Base-by-base conservation (phyloP, 495 filamentous ascomycete genomes). In the Neurospora cerealis region DNA sequence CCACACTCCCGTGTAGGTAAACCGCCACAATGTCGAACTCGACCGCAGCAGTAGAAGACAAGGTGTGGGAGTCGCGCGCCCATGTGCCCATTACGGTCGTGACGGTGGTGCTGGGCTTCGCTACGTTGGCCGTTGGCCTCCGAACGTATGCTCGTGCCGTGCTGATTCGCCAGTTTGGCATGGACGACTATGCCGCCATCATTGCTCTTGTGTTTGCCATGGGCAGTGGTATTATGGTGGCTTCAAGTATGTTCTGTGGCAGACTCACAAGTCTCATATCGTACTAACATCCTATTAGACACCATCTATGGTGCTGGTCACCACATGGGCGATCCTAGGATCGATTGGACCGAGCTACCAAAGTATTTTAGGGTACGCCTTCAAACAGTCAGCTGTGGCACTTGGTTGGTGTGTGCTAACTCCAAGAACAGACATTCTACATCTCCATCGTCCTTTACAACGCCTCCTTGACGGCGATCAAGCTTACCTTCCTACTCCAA, bases 371-470 rank as follows among this genome's bases (percentile, higher is more conserved):
- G 75, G 32, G 78, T 80, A 70, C 15, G 73, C 34, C 24, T 41
- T 34, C 5, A 10, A 15, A n/a, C 7, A 24, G n/a, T 60, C 21
- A 54, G n/a, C 46, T n/a, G 24, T 13, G 34, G 15, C 19, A 28
- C 38, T 38, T 28, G 24, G 21, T 32, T 17, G 13, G 13, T 8
- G 13, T 60, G 13, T 28, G 13, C 69, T 32, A 32, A 73, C 71
- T 74, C 19, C 21, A 72, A 76, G 32, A 62, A 24, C 13, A 83
- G 81, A 77, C 76, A 2, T 85, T 85, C 70, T 86, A 83, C 72
- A 74, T 80, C 69, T 84, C 82, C 28, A 85, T 86, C 13, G 79
- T 82, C n/a, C 77, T 83, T 5, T 86, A 86, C 73, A 83, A 83
- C 69, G 75, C 73, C 19, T 81, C 80, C 2, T 75, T 85, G n/a